phyloP scores from a whole-genome alignment of 1,139 yeast species.

The Taphrina betulina region DNA sequence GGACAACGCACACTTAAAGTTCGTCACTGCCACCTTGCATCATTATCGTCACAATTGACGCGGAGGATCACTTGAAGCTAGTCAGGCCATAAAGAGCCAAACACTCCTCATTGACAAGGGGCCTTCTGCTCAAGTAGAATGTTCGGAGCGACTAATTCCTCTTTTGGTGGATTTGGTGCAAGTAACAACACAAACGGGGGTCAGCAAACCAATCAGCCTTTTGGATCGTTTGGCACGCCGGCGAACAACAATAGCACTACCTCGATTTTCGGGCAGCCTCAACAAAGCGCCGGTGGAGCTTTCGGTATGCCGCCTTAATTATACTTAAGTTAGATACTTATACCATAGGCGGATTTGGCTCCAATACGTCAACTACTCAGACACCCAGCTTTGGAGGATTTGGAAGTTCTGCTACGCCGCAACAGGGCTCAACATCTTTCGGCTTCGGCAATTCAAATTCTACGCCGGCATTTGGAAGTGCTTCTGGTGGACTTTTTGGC shows the following conservation, averaged over 20 bases:
- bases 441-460: conserved; percentile 36
- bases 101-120: too few relatives aligned
- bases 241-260: neutral
- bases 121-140: too few relatives aligned
- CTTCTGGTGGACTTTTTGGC: conserved; percentile 44
- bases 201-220: conserved; percentile 1
- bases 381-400: conserved; percentile 36
- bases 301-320: too few relatives aligned
- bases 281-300: neutral
- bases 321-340: too few relatives aligned
- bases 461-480: conserved; percentile 26
- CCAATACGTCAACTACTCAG: conserved; percentile 3
- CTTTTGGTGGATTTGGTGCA: conserved; percentile 13
- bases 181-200: neutral
- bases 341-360: conserved; percentile 11
- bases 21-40: too few relatives aligned
- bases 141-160: neutral
- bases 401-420: conserved; percentile 35
- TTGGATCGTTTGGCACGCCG: conserved; percentile 9
- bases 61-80: too few relatives aligned
- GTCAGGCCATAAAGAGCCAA: too few relatives aligned
- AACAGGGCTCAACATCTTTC: conserved; percentile 43
- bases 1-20: too few relatives aligned
- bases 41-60: too few relatives aligned
- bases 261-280: conserved; percentile 8